Evolutionary conservation across 257 asterid genomes (phyloP).

Genomic region (Solanum stenotomum): DNA sequence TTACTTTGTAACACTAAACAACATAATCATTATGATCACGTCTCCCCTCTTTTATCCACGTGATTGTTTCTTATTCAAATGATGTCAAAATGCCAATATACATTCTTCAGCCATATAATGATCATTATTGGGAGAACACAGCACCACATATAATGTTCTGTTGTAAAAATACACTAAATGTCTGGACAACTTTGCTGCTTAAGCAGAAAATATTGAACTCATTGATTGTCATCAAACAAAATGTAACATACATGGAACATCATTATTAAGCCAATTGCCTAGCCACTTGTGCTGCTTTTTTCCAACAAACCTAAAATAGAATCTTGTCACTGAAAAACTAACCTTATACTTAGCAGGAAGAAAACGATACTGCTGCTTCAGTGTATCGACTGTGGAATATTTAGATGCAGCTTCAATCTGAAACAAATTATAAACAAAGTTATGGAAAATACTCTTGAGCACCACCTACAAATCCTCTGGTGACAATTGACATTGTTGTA

Average conservation of each 20-base stretch:
- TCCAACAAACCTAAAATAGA: not conserved
- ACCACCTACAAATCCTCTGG: not conserved
- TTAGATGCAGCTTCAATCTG: constrained; percentile 88
- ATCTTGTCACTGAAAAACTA: not conserved
- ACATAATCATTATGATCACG: not conserved
- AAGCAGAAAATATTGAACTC: not conserved
- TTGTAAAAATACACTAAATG: not conserved
- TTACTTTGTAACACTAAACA: no score
- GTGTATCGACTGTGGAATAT: constrained; percentile 87
- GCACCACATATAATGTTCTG: not conserved
- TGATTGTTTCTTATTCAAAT: not conserved
- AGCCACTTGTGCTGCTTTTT: not conserved
- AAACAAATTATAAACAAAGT: constrained; percentile 1
- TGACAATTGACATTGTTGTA: constrained; percentile 7
- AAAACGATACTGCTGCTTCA: constrained; percentile 72
- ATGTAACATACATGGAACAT: not conserved
- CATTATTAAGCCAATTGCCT: not conserved
- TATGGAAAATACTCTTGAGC: not conserved
- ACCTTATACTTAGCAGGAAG: constrained; percentile 90
- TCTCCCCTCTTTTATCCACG: not conserved
- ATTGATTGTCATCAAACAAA: not conserved
- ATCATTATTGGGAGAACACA: not conserved
- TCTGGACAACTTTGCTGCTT: not conserved
- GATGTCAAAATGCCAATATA: not conserved
- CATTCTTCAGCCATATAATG: not conserved